Evolutionary conservation across 495 filamentous ascomycete genomes (phyloP).

Genomic region (Neurospora intermedia): DNA sequence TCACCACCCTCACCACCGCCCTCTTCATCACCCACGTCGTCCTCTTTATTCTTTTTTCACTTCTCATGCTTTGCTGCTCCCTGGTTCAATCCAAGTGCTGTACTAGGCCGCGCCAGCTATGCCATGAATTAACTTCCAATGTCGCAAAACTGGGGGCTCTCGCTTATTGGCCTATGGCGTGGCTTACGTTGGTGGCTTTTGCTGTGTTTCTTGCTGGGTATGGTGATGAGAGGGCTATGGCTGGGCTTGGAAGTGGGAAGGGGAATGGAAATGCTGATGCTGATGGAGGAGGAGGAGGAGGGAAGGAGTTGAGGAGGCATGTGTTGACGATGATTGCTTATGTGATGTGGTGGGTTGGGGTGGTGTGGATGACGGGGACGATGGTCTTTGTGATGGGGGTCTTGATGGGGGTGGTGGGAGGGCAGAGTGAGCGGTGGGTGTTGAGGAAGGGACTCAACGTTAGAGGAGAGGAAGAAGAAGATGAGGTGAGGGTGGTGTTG

Average conservation of each 20-base stretch:
- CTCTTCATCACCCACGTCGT: conserved; percentile 5
- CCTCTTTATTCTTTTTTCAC: conserved; percentile 1
- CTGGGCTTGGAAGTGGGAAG: no score
- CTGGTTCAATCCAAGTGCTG: conserved; percentile 1
- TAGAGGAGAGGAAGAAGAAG: neutral
- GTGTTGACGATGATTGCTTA: neutral
- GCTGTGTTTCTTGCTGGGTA: neutral
- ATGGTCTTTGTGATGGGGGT: conserved; percentile 2
- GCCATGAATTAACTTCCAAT: neutral
- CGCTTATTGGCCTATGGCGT: neutral
- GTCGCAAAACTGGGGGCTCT: neutral
- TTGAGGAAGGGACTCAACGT: neutral
- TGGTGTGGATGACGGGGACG: neutral
- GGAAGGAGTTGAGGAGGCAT: neutral
- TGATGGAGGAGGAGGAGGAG: neutral
- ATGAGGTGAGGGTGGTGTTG: conserved; percentile 6
- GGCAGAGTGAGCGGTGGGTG: neutral
- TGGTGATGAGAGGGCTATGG: neutral
- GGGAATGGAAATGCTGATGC: conserved; percentile 1
- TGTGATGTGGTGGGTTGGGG: conserved; percentile 8
- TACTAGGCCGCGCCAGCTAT: neutral
- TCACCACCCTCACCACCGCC: neutral
- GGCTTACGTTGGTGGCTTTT: conserved; percentile 4
- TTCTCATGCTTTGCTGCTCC: conserved; percentile 3
- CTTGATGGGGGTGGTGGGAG: neutral